phyloP scores from a whole-genome alignment of 306 rosid species.

The Lathyrus sativus region DNA sequence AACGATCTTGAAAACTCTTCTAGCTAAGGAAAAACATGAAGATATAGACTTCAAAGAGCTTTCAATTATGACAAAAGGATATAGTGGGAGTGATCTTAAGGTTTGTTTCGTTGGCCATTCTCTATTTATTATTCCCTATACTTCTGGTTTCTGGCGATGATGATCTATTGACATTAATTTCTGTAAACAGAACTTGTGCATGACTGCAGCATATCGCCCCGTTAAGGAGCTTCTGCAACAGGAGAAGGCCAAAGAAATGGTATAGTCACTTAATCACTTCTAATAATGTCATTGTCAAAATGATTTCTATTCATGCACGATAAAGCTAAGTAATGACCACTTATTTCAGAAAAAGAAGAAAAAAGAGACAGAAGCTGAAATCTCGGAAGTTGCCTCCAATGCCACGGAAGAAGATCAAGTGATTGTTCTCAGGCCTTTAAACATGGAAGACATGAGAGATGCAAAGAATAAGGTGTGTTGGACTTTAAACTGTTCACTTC shows the following conservation, averaged over 20 bases:
- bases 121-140: not conserved
- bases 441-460: constrained; percentile 84
- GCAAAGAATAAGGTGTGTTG: constrained; percentile 73
- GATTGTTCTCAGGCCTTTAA: constrained; percentile 61
- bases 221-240: constrained; percentile 79
- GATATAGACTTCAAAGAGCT: constrained; percentile 74
- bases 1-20: constrained; percentile 72
- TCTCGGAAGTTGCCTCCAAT: too few relatives aligned
- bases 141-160: not conserved
- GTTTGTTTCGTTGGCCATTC: constrained; percentile 42
- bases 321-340: constrained; percentile 7
- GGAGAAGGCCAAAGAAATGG: constrained; percentile 78
- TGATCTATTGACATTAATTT: constrained; percentile 16
- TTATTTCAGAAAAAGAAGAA: constrained; percentile 62
- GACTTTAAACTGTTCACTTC: not conserved
- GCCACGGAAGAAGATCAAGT: constrained; percentile 56
- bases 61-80: constrained; percentile 80
- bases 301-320: not conserved
- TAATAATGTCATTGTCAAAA: not conserved
- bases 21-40: constrained; percentile 68
- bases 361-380: constrained; percentile 47
- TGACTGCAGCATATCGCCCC: constrained; percentile 86
- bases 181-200: constrained; percentile 80
- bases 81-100: constrained; percentile 96
- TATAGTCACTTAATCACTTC: constrained; percentile 37